Evolutionary conservation across 2,329 filamentous ascomycete species (phyloP).

Genomic region (Penicillium sp.): DNA sequence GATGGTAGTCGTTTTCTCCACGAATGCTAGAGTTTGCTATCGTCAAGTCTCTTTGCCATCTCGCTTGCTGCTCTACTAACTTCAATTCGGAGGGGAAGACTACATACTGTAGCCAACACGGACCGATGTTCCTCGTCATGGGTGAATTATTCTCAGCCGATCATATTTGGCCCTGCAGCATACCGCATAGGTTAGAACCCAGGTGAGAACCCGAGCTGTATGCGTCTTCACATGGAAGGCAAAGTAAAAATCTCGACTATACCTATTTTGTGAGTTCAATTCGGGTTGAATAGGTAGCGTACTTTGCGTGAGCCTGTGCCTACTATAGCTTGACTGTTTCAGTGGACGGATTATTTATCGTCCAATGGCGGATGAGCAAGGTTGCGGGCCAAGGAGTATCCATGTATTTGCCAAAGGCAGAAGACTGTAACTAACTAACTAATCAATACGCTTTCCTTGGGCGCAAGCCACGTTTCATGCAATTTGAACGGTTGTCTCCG

Average conservation of each 20-base stretch:
- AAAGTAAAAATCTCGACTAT: neutral
- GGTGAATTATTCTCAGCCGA: conserved; percentile 3
- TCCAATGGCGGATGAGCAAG: neutral
- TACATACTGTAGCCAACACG: conserved; percentile 1
- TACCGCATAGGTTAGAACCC: neutral
- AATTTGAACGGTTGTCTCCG: neutral
- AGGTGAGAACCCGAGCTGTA: too few relatives aligned
- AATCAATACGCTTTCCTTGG: too few relatives aligned
- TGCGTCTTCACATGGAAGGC: neutral
- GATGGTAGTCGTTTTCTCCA: neutral
- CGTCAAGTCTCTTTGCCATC: neutral
- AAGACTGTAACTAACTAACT: neutral
- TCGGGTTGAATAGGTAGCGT: neutral
- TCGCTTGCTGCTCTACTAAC: neutral
- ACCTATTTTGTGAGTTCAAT: neutral
- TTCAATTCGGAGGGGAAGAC: conserved; percentile 6
- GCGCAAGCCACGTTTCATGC: neutral
- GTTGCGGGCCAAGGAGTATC: neutral
- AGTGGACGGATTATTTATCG: neutral
- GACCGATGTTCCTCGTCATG: conserved; percentile 6
- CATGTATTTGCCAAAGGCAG: neutral
- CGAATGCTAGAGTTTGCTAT: neutral
- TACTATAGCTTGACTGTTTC: too few relatives aligned
- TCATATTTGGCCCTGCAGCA: neutral
- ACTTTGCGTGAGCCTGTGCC: neutral